Percentiles rank a stretch among this genome's conserved stretches.
Evolutionary conservation across 148 eudicot genomes (phyloP).

Genomic region (Fagopyrum tataricum): DNA sequence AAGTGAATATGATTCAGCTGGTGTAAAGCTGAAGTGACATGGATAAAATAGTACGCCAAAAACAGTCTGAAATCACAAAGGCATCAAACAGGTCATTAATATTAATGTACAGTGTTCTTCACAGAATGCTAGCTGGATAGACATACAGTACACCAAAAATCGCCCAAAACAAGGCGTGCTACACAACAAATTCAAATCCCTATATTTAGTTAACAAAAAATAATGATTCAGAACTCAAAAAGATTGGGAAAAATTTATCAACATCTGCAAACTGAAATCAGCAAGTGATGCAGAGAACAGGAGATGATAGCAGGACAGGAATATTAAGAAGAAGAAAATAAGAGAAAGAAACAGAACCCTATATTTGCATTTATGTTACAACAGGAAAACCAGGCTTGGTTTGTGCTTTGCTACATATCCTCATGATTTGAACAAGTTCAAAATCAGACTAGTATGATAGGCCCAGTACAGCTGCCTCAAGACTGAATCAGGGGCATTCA

Average conservation of each 20-base stretch:
- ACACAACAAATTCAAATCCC: background rate
- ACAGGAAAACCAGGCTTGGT: slow-evolving; percentile 6
- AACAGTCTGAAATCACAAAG: slow-evolving; percentile 10
- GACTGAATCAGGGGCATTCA: slow-evolving; percentile 1
- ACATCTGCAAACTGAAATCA: background rate
- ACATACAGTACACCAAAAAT: slow-evolving; percentile 1
- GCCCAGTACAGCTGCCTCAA: slow-evolving; percentile 3
- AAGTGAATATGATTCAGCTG: slow-evolving; percentile 13
- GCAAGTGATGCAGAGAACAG: slow-evolving; percentile 8
- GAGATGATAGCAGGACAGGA: slow-evolving; percentile 10
- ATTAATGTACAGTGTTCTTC: slow-evolving; percentile 6
- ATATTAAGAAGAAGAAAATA: background rate
- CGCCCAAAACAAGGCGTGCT: slow-evolving; percentile 10
- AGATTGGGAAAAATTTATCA: background rate
- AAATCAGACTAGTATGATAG: slow-evolving; percentile 8
- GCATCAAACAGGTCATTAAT: slow-evolving; percentile 2
- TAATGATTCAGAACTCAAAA: background rate
- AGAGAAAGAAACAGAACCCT: background rate
- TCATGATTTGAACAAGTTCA: background rate
- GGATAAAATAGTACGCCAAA: slow-evolving; percentile 5
- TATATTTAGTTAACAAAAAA: background rate
- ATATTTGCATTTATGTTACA: slow-evolving; percentile 3
- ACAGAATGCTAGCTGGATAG: slow-evolving; percentile 12
- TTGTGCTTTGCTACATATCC: slow-evolving; percentile 6
- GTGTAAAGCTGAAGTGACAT: slow-evolving; percentile 6